Percentiles rank a stretch among this genome's conserved stretches.
Evolutionary conservation across 208 protist species (phyloP).

Genomic region (Crithidia mellificae): DNA sequence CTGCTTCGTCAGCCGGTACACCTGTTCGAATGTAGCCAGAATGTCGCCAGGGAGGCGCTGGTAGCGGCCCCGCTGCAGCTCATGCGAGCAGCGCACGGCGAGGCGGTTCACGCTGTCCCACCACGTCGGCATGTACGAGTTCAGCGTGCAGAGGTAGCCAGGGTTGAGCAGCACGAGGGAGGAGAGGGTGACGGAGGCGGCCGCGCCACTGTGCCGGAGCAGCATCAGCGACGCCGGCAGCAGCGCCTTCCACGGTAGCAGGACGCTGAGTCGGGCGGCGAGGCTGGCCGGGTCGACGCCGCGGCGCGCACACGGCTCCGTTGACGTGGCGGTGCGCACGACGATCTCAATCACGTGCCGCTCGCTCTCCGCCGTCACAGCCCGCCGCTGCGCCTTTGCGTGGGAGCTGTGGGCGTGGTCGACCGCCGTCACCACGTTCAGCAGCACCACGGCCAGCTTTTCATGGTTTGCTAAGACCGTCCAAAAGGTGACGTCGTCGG

Average conservation of each 20-base stretch:
- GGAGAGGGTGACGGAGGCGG: slow-evolving; percentile 63
- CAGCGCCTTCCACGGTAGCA: slow-evolving; percentile 59
- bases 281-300: slow-evolving; percentile 44
- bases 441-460: slow-evolving; percentile 41
- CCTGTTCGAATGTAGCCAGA: slow-evolving; percentile 69
- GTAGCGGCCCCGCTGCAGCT: slow-evolving; percentile 73
- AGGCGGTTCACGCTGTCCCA: slow-evolving; percentile 60
- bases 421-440: slow-evolving; percentile 54
- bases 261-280: slow-evolving; percentile 36
- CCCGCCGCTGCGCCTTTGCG: slow-evolving; percentile 32
- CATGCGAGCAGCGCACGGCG: slow-evolving; percentile 53
- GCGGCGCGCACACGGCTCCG: slow-evolving; percentile 37
- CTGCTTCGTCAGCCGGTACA: slow-evolving; percentile 71
- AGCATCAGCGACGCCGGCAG: slow-evolving; percentile 53
- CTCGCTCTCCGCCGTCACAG: slow-evolving; percentile 47
- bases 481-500: slow-evolving; percentile 85
- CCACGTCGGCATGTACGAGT: slow-evolving; percentile 48
- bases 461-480: slow-evolving; percentile 70
- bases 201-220: slow-evolving; percentile 52
- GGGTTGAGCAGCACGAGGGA: slow-evolving; percentile 66
- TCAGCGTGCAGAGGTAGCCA: slow-evolving; percentile 55
- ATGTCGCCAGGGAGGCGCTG: slow-evolving; percentile 83
- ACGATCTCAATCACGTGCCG: slow-evolving; percentile 46
- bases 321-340: slow-evolving; percentile 58
- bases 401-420: slow-evolving; percentile 74